phyloP scores from a whole-genome alignment of 1,139 yeast genomes.

The Candida sojae region DNA sequence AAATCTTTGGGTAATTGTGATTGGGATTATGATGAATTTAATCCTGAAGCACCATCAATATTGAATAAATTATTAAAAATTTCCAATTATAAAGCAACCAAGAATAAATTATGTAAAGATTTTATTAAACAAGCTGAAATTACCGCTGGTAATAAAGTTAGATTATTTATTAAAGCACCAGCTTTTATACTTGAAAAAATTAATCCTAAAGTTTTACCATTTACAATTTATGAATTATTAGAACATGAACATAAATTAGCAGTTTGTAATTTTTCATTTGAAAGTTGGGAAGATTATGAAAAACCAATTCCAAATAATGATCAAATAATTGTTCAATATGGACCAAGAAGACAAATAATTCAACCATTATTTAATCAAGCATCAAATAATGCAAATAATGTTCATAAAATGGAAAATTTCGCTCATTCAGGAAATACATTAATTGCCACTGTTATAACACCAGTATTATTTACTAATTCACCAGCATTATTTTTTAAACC shows the following conservation, averaged over 20 bases:
- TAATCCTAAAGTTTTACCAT: conserved; percentile 46
- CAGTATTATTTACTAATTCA: conserved; percentile 82
- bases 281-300: conserved; percentile 87
- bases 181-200: conserved; percentile 45
- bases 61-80: conserved; percentile 79
- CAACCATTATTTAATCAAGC: conserved; percentile 84
- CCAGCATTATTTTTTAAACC: conserved; percentile 73
- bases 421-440: conserved; percentile 73
- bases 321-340: conserved; percentile 82
- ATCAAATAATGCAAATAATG: conserved; percentile 76
- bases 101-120: conserved; percentile 67
- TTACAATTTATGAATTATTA: conserved; percentile 70
- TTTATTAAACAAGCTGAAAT: conserved; percentile 59
- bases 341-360: conserved; percentile 86
- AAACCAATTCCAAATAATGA: conserved; percentile 83
- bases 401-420: conserved; percentile 83
- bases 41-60: conserved; percentile 71
- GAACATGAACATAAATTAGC: conserved; percentile 87
- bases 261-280: conserved; percentile 77
- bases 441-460: conserved; percentile 87
- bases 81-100: conserved; percentile 76
- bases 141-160: conserved; percentile 65
- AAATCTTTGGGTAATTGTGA: conserved; percentile 76
- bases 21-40: conserved; percentile 88
- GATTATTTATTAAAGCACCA: conserved; percentile 65